phyloP scores from a whole-genome alignment of 768 basidiomycete genomes.

The Panaeolus cyanescens region DNA sequence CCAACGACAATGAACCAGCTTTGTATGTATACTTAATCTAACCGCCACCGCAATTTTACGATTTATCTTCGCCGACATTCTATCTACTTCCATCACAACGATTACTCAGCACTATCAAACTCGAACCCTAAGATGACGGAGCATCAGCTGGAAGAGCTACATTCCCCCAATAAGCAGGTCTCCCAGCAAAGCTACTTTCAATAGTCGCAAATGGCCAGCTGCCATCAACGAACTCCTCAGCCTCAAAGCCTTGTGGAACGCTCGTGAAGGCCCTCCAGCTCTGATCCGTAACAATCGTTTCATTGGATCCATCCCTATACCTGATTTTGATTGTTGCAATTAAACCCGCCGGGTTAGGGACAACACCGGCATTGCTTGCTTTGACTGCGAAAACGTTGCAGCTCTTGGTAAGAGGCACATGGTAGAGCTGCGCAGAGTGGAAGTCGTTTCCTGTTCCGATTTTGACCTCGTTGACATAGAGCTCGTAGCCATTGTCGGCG shows the following conservation, averaged over 20 bases:
- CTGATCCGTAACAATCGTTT: constrained; percentile 19
- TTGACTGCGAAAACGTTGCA: constrained; percentile 36
- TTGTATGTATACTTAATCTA: background rate
- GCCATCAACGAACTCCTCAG: constrained; percentile 19
- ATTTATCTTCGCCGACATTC: too few relatives aligned
- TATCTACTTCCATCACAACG: too few relatives aligned
- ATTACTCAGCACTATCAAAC: too few relatives aligned
- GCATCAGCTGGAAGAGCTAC: too few relatives aligned
- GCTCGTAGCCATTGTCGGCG: constrained; percentile 29
- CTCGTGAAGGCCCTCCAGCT: constrained; percentile 22
- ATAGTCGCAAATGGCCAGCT: constrained; percentile 20
- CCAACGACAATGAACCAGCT: background rate
- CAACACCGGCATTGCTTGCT: constrained; percentile 15
- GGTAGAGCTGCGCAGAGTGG: constrained; percentile 24
- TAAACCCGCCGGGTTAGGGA: constrained; percentile 25
- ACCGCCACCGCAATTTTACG: too few relatives aligned
- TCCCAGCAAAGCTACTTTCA: too few relatives aligned
- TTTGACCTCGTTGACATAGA: too few relatives aligned
- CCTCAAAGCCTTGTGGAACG: constrained; percentile 20
- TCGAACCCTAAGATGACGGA: too few relatives aligned
- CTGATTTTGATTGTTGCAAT: constrained; percentile 20
- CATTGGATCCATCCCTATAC: constrained; percentile 22
- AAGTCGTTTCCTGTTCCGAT: constrained; percentile 24
- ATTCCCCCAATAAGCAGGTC: too few relatives aligned
- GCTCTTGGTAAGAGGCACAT: constrained; percentile 23